Evolutionary conservation across 2,329 filamentous ascomycete species (phyloP), one percentile per base, ranked within the genome.

Genomic region (Neonectria punicea): DNA sequence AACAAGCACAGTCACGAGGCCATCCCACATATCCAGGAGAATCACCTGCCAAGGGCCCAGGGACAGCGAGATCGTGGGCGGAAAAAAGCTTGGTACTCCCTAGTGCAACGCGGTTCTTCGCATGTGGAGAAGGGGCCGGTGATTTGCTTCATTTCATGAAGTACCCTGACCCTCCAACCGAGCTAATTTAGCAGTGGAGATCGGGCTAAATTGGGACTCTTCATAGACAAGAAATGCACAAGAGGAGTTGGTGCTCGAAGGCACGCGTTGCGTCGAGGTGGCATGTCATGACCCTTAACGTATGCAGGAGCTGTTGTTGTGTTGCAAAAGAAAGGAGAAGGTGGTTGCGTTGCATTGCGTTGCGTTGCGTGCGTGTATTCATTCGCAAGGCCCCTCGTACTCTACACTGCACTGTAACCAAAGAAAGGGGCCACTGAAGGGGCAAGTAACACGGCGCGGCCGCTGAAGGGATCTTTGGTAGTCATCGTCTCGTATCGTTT

Each of bases 11-110:
- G 9, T n/a, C n/a, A 51, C 10, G 49, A 51, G 28, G 34, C 11
- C 28, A 11, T 13, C 10, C n/a, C 1, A 34, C 7, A n/a, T 13
- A 22, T 13, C 44, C 25, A 20, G 20, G 39, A 43, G 20, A 43
- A 43, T 43, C 30, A 20, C 6, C n/a, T 22, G 49, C 11, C 49
- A 51, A 20, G 49, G 28, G n/a, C 18, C n/a, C 18, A 32, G 46
- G 18, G 47, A 61, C 51, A 57, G 39, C 10, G 25, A 67, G 68
- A 71, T 68, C 65, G 62, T 25, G 58, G 43, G 20, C 13, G 41
- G 22, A 64, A 57, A 70, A 72, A 70, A 73, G 70, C 70, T 72
- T 72, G 70, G 70, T 73, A 63, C 55, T 63, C 36, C 25, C 53
- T 72, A 72, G 70, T 59, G 63, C 44, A 61, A 71, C 67, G 47